Conservation (phyloP, 148 eudicot genomes). For the Chenopodium formosanum region DNA sequence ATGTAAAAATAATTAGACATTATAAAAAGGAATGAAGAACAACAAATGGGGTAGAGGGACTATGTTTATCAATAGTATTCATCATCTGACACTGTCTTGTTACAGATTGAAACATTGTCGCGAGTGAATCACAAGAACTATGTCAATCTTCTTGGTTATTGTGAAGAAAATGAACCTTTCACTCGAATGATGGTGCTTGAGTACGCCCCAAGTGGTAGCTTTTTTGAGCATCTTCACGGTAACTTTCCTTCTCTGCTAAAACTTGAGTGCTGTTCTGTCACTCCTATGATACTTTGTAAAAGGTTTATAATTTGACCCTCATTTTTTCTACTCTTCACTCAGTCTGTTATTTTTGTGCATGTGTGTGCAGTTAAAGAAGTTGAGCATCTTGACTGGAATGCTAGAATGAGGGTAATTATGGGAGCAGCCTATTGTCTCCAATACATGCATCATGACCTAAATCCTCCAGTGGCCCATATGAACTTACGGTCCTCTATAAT, state of each 20-base stretch:
- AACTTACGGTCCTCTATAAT: conserved; percentile 51
- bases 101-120: conserved; percentile 77
- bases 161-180: conserved; percentile 91
- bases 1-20: neutral
- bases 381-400: conserved; percentile 90
- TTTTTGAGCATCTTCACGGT: conserved; percentile 92
- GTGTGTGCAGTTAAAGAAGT: conserved; percentile 63
- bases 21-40: neutral
- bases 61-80: neutral
- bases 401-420: conserved; percentile 80
- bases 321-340: no score
- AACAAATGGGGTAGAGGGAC: neutral
- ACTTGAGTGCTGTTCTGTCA: neutral
- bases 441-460: conserved; percentile 72
- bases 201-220: conserved; percentile 83
- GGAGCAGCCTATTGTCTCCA: conserved; percentile 90
- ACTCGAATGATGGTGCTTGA: conserved; percentile 95
- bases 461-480: conserved; percentile 63
- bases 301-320: neutral
- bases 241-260: neutral
- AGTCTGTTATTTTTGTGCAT: neutral
- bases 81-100: conserved; percentile 4
- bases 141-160: conserved; percentile 89
- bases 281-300: no score
- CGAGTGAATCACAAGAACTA: conserved; percentile 96